These are phyloP conservation scores for Globisporangium echinulatum DNA, from an alignment of 352 stramenopile species.

Conservation along the genomic window DNA sequence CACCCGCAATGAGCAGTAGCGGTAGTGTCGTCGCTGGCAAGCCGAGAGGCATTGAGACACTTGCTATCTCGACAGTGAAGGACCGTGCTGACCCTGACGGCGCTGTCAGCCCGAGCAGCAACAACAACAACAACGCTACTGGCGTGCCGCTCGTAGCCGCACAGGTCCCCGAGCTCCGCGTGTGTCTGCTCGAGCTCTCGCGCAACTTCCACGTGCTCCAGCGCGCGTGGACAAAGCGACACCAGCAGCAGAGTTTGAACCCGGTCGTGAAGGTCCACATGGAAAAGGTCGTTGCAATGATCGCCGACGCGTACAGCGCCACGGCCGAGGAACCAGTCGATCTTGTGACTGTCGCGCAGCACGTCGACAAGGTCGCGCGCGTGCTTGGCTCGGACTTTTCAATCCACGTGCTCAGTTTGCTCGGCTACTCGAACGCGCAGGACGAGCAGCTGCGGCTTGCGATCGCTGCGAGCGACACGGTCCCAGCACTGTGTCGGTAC, in stretches of 20 bases:
- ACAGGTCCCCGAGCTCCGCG: slow-evolving; percentile 61
- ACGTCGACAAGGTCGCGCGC: slow-evolving; percentile 53
- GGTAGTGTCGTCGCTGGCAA: neutral
- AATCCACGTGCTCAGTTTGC: slow-evolving; percentile 46
- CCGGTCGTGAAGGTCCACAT: slow-evolving; percentile 55
- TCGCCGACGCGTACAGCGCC: slow-evolving; percentile 66
- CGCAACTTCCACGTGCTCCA: slow-evolving; percentile 66
- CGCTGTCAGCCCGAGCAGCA: neutral
- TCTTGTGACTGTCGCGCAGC: slow-evolving; percentile 22
- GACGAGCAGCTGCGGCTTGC: slow-evolving; percentile 24
- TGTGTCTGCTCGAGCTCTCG: slow-evolving; percentile 65
- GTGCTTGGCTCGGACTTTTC: slow-evolving; percentile 62
- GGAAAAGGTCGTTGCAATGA: slow-evolving; percentile 55
- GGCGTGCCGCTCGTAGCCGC: slow-evolving; percentile 19
- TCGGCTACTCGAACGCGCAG: slow-evolving; percentile 28
- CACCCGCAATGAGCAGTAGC: neutral
- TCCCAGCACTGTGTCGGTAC: slow-evolving; percentile 35
- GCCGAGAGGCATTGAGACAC: slow-evolving; percentile 1
- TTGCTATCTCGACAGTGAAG: slow-evolving; percentile 9
- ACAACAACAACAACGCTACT: slow-evolving; percentile 2
- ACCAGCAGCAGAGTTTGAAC: slow-evolving; percentile 34
- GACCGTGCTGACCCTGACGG: neutral
- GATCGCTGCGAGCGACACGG: slow-evolving; percentile 26
- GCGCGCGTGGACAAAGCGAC: slow-evolving; percentile 49
- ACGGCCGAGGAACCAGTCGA: slow-evolving; percentile 58